Evolutionary conservation across 169 alveolate genomes (phyloP).

Genomic region (Plasmodium gonderi): DNA sequence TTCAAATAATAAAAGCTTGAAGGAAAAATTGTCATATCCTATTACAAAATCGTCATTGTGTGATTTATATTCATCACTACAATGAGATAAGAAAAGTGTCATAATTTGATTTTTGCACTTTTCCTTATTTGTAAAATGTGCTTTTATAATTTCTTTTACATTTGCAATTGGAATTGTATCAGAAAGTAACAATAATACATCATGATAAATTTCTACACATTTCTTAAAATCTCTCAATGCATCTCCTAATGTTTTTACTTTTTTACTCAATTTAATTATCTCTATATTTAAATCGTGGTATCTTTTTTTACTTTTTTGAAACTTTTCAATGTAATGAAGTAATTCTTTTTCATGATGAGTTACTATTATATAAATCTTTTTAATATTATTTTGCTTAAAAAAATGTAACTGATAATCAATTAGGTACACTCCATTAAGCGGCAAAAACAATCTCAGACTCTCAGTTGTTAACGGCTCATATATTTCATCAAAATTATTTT

Average conservation of each 20-base stretch:
- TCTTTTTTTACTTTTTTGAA: constrained; percentile 60
- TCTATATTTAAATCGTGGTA: constrained; percentile 66
- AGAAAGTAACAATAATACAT: constrained; percentile 59
- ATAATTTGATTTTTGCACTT: constrained; percentile 70
- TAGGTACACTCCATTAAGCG: constrained; percentile 47
- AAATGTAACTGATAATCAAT: constrained; percentile 69
- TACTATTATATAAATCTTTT: constrained; percentile 57
- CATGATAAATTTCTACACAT: constrained; percentile 52
- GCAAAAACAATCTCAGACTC: constrained; percentile 54
- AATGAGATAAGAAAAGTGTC: constrained; percentile 45
- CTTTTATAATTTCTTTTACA: constrained; percentile 61
- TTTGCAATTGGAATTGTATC: constrained; percentile 70
- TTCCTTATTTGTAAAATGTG: constrained; percentile 69
- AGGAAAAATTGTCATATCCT: constrained; percentile 54
- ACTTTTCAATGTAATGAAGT: constrained; percentile 31
- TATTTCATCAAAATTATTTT: constrained; percentile 68
- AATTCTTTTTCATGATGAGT: constrained; percentile 72
- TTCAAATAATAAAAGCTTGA: constrained; percentile 47
- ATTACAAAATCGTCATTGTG: constrained; percentile 61
- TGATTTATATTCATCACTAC: constrained; percentile 18
- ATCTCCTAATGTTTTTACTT: constrained; percentile 70
- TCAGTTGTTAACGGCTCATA: constrained; percentile 68
- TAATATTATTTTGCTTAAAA: constrained; percentile 37
- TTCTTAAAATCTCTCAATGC: constrained; percentile 68
- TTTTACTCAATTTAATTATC: constrained; percentile 52